Conservation (phyloP, 2,329 filamentous ascomycete genomes). For the Ophiobolus disseminans region DNA sequence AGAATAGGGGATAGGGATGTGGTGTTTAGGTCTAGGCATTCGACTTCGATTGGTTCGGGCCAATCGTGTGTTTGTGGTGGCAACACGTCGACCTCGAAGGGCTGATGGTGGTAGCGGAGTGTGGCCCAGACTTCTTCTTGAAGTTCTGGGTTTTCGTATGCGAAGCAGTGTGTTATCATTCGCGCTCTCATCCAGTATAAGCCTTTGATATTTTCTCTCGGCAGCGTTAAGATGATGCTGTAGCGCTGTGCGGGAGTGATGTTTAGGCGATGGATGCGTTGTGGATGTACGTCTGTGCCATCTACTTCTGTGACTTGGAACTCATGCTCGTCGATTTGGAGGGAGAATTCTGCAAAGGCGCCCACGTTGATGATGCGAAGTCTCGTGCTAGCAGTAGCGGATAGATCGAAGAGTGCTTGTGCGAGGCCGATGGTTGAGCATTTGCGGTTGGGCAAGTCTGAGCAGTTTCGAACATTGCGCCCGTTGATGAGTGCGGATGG, state of each 20-base stretch:
- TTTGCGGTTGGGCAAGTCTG: slow-evolving; percentile 42
- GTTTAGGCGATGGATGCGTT: slow-evolving; percentile 63
- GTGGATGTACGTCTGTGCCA: slow-evolving; percentile 66
- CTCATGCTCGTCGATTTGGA: slow-evolving; percentile 69
- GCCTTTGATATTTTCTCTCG: slow-evolving; percentile 35
- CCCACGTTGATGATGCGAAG: slow-evolving; percentile 76
- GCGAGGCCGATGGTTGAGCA: slow-evolving; percentile 45
- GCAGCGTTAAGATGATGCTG: slow-evolving; percentile 67
- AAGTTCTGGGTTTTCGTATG: slow-evolving; percentile 57
- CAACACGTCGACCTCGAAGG: not conserved
- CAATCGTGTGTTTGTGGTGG: slow-evolving; percentile 58
- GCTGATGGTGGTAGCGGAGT: slow-evolving; percentile 52
- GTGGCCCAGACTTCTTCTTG: slow-evolving; percentile 59
- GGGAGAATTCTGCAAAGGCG: slow-evolving; percentile 66
- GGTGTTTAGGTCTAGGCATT: slow-evolving; percentile 61
- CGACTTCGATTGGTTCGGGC: slow-evolving; percentile 56
- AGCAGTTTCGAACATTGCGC: slow-evolving; percentile 47
- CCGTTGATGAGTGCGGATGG: slow-evolving; percentile 55
- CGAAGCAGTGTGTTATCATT: slow-evolving; percentile 68
- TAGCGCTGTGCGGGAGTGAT: slow-evolving; percentile 75
- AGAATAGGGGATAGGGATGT: slow-evolving; percentile 56
- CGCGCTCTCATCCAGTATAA: slow-evolving; percentile 61
- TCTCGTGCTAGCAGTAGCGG: slow-evolving; percentile 67
- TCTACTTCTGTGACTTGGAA: slow-evolving; percentile 71
- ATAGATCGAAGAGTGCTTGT: slow-evolving; percentile 43